phyloP scores from a whole-genome alignment of 1,284 basidiomycete species.

The Ceratobasidium sp. region DNA sequence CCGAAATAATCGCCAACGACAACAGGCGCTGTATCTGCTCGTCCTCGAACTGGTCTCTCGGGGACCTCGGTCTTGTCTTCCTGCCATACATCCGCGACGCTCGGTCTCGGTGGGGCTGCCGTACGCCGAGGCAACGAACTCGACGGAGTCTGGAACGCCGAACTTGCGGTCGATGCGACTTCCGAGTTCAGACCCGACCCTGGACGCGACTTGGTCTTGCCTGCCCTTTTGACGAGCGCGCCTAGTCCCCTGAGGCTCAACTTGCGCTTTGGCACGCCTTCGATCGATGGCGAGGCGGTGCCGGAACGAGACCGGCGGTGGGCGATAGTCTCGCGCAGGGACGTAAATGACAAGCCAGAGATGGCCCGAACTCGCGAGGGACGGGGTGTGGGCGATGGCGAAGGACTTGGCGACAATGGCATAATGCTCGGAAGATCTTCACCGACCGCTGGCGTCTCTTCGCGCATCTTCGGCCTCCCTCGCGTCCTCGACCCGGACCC shows the following conservation, averaged over 20 bases:
- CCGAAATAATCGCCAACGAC: slow-evolving; percentile 9
- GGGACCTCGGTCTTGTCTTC: not conserved
- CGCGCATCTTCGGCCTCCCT: not conserved
- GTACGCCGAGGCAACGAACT: not conserved
- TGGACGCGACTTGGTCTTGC: not conserved
- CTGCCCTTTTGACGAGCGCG: not conserved
- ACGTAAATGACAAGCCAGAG: slow-evolving; percentile 2
- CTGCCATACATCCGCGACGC: not conserved
- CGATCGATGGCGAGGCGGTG: not conserved
- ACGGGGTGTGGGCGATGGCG: not conserved
- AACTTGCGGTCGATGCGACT: not conserved
- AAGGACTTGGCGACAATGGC: not conserved
- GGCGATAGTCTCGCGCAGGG: not conserved
- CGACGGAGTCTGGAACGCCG: slow-evolving; percentile 10
- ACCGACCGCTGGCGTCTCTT: not conserved
- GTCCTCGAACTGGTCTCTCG: not conserved
- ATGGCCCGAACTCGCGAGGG: not conserved
- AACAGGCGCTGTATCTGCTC: slow-evolving; percentile 7
- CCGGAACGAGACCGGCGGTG: not conserved
- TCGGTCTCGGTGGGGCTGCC: not conserved
- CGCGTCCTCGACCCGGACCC: not conserved
- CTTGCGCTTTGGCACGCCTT: not conserved
- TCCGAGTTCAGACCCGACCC: not conserved
- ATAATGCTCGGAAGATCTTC: slow-evolving; percentile 14
- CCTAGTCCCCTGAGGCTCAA: slow-evolving; percentile 10